Evolutionary conservation across 176 grass and related monocot species (phyloP).

Genomic region (Saccharum spontaneum): DNA sequence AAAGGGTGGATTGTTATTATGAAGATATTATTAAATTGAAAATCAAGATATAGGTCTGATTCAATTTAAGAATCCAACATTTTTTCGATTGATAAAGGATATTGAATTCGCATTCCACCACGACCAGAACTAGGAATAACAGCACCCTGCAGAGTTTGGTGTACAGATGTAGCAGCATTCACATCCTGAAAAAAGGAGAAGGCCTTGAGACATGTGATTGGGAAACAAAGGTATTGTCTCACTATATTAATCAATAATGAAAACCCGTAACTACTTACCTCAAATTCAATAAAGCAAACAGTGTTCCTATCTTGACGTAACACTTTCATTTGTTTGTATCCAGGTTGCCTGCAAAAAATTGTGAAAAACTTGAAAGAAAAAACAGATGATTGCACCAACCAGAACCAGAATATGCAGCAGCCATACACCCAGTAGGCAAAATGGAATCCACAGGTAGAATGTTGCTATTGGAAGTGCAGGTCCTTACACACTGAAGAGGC

Average conservation of each 20-base stretch:
- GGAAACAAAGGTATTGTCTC: background rate
- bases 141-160: constrained; percentile 94
- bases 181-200: constrained; percentile 64
- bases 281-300: constrained; percentile 99
- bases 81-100: constrained; percentile 59
- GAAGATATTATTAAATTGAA: constrained; percentile 10
- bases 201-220: constrained; percentile 22
- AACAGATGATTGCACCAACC: background rate
- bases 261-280: constrained; percentile 39
- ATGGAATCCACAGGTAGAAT: background rate
- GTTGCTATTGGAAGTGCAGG: constrained; percentile 5
- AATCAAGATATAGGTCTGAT: background rate
- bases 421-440: constrained; percentile 6
- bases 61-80: constrained; percentile 14
- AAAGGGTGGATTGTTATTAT: background rate
- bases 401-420: background rate
- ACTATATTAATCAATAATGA: background rate
- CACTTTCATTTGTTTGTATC: constrained; percentile 97
- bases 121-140: constrained; percentile 96
- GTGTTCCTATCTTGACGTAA: constrained; percentile 97
- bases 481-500: constrained; percentile 86
- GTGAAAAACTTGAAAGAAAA: constrained; percentile 20
- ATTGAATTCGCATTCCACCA: constrained; percentile 99
- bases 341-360: constrained; percentile 73
- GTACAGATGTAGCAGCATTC: constrained; percentile 64